Base-by-base conservation (phyloP, 2,329 filamentous ascomycete genomes). In the Aspergillus candidus region DNA sequence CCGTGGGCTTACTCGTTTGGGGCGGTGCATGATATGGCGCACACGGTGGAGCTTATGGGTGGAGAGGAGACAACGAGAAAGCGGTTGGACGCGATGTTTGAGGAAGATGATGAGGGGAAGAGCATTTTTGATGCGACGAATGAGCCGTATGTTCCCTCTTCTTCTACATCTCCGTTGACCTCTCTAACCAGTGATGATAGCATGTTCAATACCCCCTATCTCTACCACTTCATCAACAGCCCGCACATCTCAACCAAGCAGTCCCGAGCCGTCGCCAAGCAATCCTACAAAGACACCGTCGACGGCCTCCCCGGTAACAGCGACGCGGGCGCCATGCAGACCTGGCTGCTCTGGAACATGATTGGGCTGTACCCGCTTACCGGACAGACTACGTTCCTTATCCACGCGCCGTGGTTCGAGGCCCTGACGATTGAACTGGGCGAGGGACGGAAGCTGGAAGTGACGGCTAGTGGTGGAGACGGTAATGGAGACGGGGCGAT, bases 241-340 rank as follows among this genome's bases (percentile, higher is more conserved):
- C 83, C 84, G 54, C 77, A 82, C 53, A 73, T 80, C 27, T 75
- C 74, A 3, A 81, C 86, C 13, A 59, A 73, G 44, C 73, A 76
- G 48, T 78, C 77, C 35, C 77, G 83, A 39, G 68, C 67, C 42
- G 70, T 83, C 36, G 81, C 81, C 27, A 77, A 79, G 51, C 63
- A 68, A 11, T 80, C 78, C 64, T 86, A 84, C 63, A 70, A 68
- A 38, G 69, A 75, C 1, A 75, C 74, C 0, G 68, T 71, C 0
- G 57, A 56, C 6, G 83, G 84, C 0, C 69, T 87, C 0, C 83
- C 83, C 0, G 84, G 84, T 0, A 86, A 87, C 61, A 80, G 76
- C 35, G 84, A 87, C 59, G 82, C 81, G 2, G 84, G 84, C 6
- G 80, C 83, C 11, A 86, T 87, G 82, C 81, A 87, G 58, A 80